phyloP scores from a whole-genome alignment of 352 stramenopile species.

The Phytophthora capsici region DNA sequence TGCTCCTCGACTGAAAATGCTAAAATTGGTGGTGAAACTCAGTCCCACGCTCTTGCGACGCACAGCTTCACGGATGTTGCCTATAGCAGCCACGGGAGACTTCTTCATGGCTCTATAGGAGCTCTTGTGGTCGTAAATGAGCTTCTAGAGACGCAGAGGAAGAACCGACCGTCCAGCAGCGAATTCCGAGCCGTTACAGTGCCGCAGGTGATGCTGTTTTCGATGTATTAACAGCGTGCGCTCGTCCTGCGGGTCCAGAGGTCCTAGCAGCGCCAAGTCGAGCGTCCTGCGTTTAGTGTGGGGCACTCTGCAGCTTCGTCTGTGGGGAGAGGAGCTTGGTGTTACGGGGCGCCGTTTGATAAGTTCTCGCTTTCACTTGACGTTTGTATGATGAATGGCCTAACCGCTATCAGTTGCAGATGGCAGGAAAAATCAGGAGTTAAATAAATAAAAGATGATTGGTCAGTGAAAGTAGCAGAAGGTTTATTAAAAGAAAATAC shows the following conservation, averaged over 20 bases:
- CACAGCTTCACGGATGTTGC: conserved; percentile 67
- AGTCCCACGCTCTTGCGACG: conserved; percentile 68
- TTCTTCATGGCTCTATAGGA: conserved; percentile 44
- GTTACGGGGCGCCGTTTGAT: conserved; percentile 13
- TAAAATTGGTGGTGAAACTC: conserved; percentile 70
- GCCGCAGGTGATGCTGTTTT: conserved; percentile 1
- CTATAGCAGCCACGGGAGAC: conserved; percentile 52
- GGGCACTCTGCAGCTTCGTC: conserved; percentile 32
- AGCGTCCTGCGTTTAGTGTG: conserved; percentile 10
- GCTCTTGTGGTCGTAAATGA: conserved; percentile 14
- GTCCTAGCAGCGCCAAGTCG: conserved; percentile 9
- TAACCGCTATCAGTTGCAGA: conserved; percentile 16
- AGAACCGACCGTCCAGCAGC: conserved; percentile 6
- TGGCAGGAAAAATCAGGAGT: conserved; percentile 44
- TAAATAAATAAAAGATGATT: conserved; percentile 27
- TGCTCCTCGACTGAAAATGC: conserved; percentile 53
- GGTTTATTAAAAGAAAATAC: too few relatives aligned
- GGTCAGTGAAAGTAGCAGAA: background rate
- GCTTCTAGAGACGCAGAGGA: conserved; percentile 5
- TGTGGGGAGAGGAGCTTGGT: conserved; percentile 30
- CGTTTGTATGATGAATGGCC: conserved; percentile 14
- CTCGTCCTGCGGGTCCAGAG: background rate
- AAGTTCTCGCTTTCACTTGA: conserved; percentile 6
- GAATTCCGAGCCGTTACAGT: background rate
- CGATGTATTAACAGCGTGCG: background rate